Evolutionary conservation across 345 rosid genomes (phyloP).

Genomic region (Reutealis trisperma): DNA sequence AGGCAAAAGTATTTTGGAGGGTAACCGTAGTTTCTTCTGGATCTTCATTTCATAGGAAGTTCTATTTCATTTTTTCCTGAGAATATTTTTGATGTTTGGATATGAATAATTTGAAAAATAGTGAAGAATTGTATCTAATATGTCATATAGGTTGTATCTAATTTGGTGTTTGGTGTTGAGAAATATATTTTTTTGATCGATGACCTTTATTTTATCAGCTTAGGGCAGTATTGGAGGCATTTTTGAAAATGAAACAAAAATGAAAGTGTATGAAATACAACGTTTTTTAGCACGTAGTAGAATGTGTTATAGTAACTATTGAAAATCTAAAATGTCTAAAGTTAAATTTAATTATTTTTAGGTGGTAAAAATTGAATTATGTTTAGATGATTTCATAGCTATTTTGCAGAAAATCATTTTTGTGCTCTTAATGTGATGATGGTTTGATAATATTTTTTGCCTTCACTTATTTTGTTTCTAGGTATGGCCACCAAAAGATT

Average conservation of each 20-base stretch:
- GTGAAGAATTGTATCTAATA: neutral
- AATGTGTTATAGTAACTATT: too few species aligned
- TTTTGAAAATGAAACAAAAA: too few species aligned
- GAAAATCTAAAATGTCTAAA: too few species aligned
- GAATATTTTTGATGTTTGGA: neutral
- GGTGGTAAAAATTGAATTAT: too few species aligned
- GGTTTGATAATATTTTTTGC: neutral
- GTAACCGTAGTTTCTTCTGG: conserved; percentile 35
- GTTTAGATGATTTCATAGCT: neutral
- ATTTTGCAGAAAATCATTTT: neutral
- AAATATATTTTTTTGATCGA: neutral
- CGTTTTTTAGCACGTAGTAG: too few species aligned
- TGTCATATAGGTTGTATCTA: neutral
- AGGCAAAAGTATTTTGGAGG: conserved; percentile 64
- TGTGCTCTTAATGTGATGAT: neutral
- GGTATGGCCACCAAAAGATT: conserved; percentile 15
- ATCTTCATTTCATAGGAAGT: too few species aligned
- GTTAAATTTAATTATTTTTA: too few species aligned
- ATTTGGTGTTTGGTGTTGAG: too few species aligned
- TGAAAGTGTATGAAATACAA: too few species aligned
- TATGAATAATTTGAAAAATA: neutral
- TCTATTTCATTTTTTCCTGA: neutral
- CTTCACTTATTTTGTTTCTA: neutral
- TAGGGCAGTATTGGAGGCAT: too few species aligned
- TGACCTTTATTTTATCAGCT: too few species aligned